Conservation (phyloP, 768 basidiomycete species). For the Termitomyces bulborhizus region DNA sequence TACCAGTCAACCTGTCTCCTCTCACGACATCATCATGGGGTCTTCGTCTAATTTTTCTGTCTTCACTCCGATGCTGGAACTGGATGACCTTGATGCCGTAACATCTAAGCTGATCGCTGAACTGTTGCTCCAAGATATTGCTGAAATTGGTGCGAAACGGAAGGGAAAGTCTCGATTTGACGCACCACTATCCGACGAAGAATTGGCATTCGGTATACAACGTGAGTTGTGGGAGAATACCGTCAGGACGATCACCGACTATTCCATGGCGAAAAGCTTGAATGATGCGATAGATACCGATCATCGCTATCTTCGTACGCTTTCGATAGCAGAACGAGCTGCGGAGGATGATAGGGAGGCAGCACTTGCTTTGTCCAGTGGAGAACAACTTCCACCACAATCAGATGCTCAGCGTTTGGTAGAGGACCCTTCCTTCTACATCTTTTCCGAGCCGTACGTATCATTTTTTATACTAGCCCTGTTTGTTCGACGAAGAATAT, state of each 20-base stretch:
- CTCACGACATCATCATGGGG: not conserved
- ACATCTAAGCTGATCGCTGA: slow-evolving; percentile 11
- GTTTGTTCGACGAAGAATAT: not conserved
- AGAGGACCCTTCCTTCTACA: slow-evolving; percentile 8
- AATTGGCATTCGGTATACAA: slow-evolving; percentile 14
- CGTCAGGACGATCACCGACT: slow-evolving; percentile 6
- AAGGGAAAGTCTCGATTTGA: slow-evolving; percentile 17
- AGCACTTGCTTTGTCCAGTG: slow-evolving; percentile 8
- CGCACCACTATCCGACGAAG: slow-evolving; percentile 14
- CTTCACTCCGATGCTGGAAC: not conserved
- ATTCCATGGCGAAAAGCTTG: slow-evolving; percentile 13
- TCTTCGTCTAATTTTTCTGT: not conserved
- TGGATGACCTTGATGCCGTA: slow-evolving; percentile 2
- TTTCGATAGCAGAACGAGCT: slow-evolving; percentile 11
- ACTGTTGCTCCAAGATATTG: slow-evolving; percentile 6
- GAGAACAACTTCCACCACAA: slow-evolving; percentile 6
- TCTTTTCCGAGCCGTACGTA: slow-evolving; percentile 7
- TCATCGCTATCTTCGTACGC: slow-evolving; percentile 5
- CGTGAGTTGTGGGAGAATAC: slow-evolving; percentile 6
- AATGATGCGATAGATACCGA: slow-evolving; percentile 13
- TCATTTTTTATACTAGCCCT: not conserved
- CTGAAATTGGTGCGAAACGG: slow-evolving; percentile 9
- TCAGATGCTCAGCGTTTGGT: slow-evolving; percentile 14
- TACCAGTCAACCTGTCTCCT: not conserved
- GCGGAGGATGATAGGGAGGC: slow-evolving; percentile 15